A percentile compares a stretch with the other conserved stretches of the same genome.
Evolutionary conservation across 495 filamentous ascomycete species (phyloP).

Genomic region (Cudoniella acicularis): DNA sequence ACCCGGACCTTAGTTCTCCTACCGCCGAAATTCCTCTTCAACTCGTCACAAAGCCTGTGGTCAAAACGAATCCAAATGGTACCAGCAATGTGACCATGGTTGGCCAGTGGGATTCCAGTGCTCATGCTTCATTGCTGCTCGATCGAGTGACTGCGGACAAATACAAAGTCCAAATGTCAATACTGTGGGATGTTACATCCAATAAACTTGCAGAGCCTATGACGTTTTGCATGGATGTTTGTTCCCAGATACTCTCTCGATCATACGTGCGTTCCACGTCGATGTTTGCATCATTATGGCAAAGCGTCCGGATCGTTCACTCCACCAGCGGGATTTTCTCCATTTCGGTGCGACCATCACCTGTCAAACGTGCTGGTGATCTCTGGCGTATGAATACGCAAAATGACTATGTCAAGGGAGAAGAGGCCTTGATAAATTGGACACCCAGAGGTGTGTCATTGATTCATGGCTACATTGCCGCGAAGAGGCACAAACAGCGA

Average conservation of each 20-base stretch:
- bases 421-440: conserved; percentile 81
- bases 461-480: conserved; percentile 73
- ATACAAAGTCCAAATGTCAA: conserved; percentile 82
- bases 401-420: conserved; percentile 90
- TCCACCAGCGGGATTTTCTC: conserved; percentile 83
- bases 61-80: conserved; percentile 82
- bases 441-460: conserved; percentile 84
- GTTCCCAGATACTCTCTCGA: conserved; percentile 78
- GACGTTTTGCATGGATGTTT: conserved; percentile 74
- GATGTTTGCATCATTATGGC: conserved; percentile 85
- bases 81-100: conserved; percentile 81
- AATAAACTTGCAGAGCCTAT: conserved; percentile 77
- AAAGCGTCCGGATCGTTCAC: conserved; percentile 78
- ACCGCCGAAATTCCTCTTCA: conserved; percentile 73
- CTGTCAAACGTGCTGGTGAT: conserved; percentile 86
- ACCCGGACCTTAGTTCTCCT: conserved; percentile 68
- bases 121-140: conserved; percentile 84
- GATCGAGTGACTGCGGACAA: conserved; percentile 87
- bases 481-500: conserved; percentile 65
- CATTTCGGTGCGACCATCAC: conserved; percentile 76
- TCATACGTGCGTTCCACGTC: conserved; percentile 79
- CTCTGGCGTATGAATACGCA: conserved; percentile 96
- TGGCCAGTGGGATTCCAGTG: conserved; percentile 94
- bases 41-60: conserved; percentile 66
- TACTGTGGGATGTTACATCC: conserved; percentile 79